phyloP scores from a whole-genome alignment of 441 rosid genomes.

The Erysimum cheiri region DNA sequence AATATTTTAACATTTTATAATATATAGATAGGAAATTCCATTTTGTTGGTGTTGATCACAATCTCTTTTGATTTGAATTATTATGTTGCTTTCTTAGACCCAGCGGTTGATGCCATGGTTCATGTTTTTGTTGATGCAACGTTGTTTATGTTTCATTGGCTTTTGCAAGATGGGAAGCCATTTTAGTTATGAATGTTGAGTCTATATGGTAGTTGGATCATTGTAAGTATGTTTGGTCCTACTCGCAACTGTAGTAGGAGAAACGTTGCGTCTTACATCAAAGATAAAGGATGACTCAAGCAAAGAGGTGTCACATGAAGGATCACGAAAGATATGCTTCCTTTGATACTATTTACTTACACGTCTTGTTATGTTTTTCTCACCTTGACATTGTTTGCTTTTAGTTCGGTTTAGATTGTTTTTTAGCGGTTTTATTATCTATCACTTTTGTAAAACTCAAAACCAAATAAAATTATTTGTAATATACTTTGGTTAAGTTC shows the following conservation, averaged over 20 bases:
- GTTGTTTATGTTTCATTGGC: constrained; percentile 21
- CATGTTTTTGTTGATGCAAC: neutral
- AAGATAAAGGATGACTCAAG: constrained; percentile 30
- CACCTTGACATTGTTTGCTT: neutral
- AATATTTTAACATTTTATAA: too few relatives aligned
- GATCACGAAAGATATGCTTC: constrained; percentile 39
- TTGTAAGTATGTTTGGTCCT: neutral
- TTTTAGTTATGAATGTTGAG: constrained; percentile 8
- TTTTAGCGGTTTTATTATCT: neutral
- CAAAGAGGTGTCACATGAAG: constrained; percentile 35
- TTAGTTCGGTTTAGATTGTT: neutral
- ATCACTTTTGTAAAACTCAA: neutral
- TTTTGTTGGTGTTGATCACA: neutral
- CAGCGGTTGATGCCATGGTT: neutral
- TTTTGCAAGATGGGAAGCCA: constrained; percentile 15
- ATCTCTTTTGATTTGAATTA: neutral
- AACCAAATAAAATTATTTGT: neutral
- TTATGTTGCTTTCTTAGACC: neutral
- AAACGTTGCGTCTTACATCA: constrained; percentile 26
- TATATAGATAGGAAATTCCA: neutral
- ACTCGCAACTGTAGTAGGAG: constrained; percentile 2
- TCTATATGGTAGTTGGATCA: constrained; percentile 31
- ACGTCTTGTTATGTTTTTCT: constrained; percentile 5
- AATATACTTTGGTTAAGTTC: neutral
- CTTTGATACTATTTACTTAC: neutral